phyloP scores from a whole-genome alignment of 495 filamentous ascomycete species.

The Penicillium coprophilum region DNA sequence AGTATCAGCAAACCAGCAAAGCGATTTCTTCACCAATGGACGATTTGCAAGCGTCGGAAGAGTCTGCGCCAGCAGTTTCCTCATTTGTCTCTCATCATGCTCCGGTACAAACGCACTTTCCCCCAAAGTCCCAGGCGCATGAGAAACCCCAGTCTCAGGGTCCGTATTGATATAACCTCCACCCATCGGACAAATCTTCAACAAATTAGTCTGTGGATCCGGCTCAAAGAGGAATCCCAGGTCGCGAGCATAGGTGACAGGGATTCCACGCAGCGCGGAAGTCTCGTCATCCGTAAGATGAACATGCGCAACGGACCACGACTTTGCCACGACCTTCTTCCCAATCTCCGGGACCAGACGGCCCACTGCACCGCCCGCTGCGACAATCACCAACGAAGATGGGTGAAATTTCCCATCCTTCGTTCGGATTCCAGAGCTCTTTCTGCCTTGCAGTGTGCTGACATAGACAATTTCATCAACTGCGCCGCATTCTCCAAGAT shows the following conservation, averaged over 20 bases:
- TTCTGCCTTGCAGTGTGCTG: slow-evolving; percentile 18
- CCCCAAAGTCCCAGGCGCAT: slow-evolving; percentile 31
- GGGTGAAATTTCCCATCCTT: slow-evolving; percentile 39
- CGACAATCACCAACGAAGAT: slow-evolving; percentile 41
- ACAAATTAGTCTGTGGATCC: slow-evolving; percentile 49
- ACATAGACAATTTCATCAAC: slow-evolving; percentile 31
- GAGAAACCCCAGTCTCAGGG: slow-evolving; percentile 32
- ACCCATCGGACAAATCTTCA: slow-evolving; percentile 57
- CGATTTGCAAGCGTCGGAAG: slow-evolving; percentile 49
- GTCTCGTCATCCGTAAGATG: slow-evolving; percentile 54
- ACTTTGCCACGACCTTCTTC: slow-evolving; percentile 47
- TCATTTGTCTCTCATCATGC: slow-evolving; percentile 47
- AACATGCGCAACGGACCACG: slow-evolving; percentile 54
- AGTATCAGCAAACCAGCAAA: slow-evolving; percentile 62
- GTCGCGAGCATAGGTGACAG: slow-evolving; percentile 55
- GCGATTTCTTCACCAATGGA: slow-evolving; percentile 45
- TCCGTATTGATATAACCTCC: slow-evolving; percentile 54
- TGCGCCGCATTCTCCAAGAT: slow-evolving; percentile 33
- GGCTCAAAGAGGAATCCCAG: slow-evolving; percentile 62
- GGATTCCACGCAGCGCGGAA: slow-evolving; percentile 49
- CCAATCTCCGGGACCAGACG: slow-evolving; percentile 44
- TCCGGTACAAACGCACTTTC: slow-evolving; percentile 46
- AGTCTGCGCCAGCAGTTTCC: slow-evolving; percentile 48
- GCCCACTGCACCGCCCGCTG: slow-evolving; percentile 46
- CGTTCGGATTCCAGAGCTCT: slow-evolving; percentile 37